Evolutionary conservation across 2,329 filamentous ascomycete genomes (phyloP).

Genomic region (Sporothrix brasiliensis): DNA sequence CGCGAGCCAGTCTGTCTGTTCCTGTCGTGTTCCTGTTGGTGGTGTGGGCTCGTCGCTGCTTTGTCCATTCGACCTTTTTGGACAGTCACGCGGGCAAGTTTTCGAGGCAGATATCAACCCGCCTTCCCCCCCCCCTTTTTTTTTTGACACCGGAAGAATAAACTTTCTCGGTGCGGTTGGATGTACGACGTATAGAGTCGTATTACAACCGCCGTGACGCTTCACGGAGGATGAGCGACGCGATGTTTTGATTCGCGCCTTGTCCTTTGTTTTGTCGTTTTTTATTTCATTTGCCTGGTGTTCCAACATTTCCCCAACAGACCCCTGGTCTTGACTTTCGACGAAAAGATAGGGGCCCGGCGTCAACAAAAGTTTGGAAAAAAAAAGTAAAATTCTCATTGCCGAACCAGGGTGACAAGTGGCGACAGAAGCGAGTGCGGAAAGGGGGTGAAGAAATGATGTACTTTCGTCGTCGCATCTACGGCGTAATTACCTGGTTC

Average conservation of each 20-base stretch:
- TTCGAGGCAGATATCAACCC: background rate
- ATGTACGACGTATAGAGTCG: background rate
- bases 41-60: constrained; percentile 16
- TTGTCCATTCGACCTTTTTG: constrained; percentile 2
- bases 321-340: background rate
- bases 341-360: constrained; percentile 3
- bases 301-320: constrained; percentile 11
- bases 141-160: background rate
- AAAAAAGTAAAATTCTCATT: background rate
- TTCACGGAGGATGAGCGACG: background rate
- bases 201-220: background rate
- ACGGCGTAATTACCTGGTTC: background rate
- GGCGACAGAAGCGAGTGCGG: background rate
- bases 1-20: background rate
- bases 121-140: background rate
- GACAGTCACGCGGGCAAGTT: constrained; percentile 25
- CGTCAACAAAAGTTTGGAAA: background rate
- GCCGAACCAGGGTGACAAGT: background rate
- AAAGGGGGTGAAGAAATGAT: background rate
- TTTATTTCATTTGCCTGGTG: background rate
- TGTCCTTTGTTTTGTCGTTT: background rate
- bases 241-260: background rate
- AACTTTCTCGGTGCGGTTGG: background rate
- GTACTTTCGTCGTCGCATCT: constrained; percentile 18
- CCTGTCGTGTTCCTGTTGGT: constrained; percentile 1